phyloP scores from a whole-genome alignment of 2,329 filamentous ascomycete species.

The Alternaria incomplexa region DNA sequence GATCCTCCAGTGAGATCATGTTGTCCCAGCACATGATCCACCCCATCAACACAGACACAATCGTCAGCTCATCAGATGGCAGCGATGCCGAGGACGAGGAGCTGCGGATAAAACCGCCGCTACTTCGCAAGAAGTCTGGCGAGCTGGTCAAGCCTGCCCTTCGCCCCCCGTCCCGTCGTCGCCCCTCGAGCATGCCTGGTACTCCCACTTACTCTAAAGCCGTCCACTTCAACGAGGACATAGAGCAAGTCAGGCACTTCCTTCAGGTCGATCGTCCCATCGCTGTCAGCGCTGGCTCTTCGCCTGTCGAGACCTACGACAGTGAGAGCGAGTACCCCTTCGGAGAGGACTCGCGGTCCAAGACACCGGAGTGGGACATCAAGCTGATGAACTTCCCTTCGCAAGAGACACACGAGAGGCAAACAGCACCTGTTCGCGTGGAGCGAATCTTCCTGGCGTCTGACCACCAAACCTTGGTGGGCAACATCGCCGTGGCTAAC shows the following conservation, averaged over 20 bases:
- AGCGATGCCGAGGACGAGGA: conserved; percentile 65
- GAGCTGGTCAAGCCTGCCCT: conserved; percentile 94
- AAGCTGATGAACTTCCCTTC: conserved; percentile 81
- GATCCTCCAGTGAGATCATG: conserved; percentile 64
- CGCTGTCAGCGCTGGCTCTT: conserved; percentile 94
- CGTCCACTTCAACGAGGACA: conserved; percentile 96
- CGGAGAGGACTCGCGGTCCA: conserved; percentile 55
- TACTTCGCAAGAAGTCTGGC: conserved; percentile 97
- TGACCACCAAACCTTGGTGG: conserved; percentile 86
- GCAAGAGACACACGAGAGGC: conserved; percentile 65
- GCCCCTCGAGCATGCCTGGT: conserved; percentile 95
- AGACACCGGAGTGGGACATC: conserved; percentile 82
- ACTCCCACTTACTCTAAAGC: conserved; percentile 95
- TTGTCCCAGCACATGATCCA: conserved; percentile 54
- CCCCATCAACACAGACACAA: conserved; percentile 53
- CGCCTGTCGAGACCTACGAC: conserved; percentile 86
- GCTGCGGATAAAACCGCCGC: conserved; percentile 74
- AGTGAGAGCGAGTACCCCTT: conserved; percentile 92
- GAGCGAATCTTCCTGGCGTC: conserved; percentile 86
- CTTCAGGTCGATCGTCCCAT: conserved; percentile 90
- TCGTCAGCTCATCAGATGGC: conserved; percentile 54
- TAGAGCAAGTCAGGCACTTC: conserved; percentile 96
- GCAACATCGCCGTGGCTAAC: conserved; percentile 84
- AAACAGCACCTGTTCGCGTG: conserved; percentile 72
- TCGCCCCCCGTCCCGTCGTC: conserved; percentile 75